Percentiles rank a stretch among this genome's conserved stretches.
Conservation (phyloP, 2,329 filamentous ascomycete species). For the Stylonectria norvegica region DNA sequence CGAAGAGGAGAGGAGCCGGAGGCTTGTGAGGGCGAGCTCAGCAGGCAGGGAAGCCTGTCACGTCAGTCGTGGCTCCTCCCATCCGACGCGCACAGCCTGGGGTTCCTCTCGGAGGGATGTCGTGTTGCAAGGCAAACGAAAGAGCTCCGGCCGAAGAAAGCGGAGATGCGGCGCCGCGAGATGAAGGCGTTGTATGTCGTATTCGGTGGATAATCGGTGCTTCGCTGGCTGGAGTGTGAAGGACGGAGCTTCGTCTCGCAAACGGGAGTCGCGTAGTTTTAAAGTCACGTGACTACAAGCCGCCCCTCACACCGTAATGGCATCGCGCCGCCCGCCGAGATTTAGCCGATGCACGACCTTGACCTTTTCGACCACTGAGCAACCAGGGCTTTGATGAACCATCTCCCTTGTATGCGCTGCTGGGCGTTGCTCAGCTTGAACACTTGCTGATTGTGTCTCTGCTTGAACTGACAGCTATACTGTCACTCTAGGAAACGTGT, state of each 20-base stretch:
- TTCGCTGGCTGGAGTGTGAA: slow-evolving; percentile 25
- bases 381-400: too few species aligned
- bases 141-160: slow-evolving; percentile 8
- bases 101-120: slow-evolving; percentile 15
- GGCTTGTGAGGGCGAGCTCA: slow-evolving; percentile 31
- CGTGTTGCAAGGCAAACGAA: slow-evolving; percentile 7
- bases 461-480: slow-evolving; percentile 7
- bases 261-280: slow-evolving; percentile 39
- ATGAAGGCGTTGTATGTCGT: slow-evolving; percentile 24
- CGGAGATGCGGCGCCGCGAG: slow-evolving; percentile 15
- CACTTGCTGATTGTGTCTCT: slow-evolving; percentile 6
- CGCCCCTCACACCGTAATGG: slow-evolving; percentile 6
- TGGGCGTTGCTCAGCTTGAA: slow-evolving; percentile 8
- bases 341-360: slow-evolving; percentile 27
- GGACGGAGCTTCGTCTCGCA: slow-evolving; percentile 30
- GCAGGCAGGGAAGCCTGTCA: slow-evolving; percentile 51
- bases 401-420: slow-evolving; percentile 3
- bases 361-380: slow-evolving; percentile 14
- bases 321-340: slow-evolving; percentile 14
- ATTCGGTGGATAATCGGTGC: too few species aligned
- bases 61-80: slow-evolving; percentile 42
- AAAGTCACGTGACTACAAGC: slow-evolving; percentile 40
- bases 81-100: slow-evolving; percentile 39
- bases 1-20: slow-evolving; percentile 9
- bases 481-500: slow-evolving; percentile 13